Conservation (phyloP, 768 basidiomycete species). For the Tephrocybe sp. region DNA sequence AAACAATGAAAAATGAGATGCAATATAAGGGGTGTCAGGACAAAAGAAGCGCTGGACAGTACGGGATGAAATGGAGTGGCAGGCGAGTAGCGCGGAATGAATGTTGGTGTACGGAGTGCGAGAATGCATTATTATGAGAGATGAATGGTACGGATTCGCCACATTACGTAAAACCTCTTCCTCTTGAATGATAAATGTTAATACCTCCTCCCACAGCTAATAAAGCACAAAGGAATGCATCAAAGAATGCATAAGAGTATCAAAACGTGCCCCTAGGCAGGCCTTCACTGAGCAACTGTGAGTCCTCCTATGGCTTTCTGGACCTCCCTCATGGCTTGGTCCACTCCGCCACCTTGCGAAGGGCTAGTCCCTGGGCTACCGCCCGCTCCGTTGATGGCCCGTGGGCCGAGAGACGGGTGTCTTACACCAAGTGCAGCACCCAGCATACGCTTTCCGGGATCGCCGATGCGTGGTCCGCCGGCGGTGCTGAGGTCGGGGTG, state of each 20-base stretch:
- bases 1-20: background rate
- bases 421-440: conserved; percentile 83
- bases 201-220: conserved; percentile 10
- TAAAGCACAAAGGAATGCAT: conserved; percentile 3
- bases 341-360: conserved; percentile 43
- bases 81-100: too few relatives aligned
- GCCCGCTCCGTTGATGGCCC: conserved; percentile 48
- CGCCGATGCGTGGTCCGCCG: conserved; percentile 80
- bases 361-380: conserved; percentile 37
- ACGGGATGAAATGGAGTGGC: too few relatives aligned
- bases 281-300: conserved; percentile 69
- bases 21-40: background rate
- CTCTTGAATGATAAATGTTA: background rate
- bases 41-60: too few relatives aligned
- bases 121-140: conserved; percentile 13
- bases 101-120: too few relatives aligned
- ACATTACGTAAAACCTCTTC: conserved; percentile 12
- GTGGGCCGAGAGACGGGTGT: conserved; percentile 71
- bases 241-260: conserved; percentile 7
- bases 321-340: conserved; percentile 62
- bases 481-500: conserved; percentile 36
- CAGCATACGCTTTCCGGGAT: conserved; percentile 88
- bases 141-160: conserved; percentile 11
- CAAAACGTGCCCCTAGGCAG: conserved; percentile 3
- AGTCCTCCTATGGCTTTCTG: conserved; percentile 78